A percentile compares a stretch with the other conserved stretches of the same genome.
phyloP scores from a whole-genome alignment of 305 asterid genomes.

The Ruellia speciosa region DNA sequence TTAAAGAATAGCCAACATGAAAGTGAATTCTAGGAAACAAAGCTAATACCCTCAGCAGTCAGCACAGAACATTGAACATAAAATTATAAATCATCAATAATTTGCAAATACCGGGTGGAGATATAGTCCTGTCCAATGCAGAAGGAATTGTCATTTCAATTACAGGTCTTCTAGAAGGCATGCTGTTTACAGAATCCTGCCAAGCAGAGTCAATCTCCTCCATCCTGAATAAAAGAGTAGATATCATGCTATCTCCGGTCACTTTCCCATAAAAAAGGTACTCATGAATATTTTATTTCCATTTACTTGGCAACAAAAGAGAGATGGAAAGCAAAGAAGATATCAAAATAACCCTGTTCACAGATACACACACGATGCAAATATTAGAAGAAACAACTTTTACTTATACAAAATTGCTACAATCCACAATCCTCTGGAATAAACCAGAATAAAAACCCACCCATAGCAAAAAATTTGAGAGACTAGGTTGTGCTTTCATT shows the following conservation, averaged over 20 bases:
- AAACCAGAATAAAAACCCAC: background rate
- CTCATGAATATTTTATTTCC: background rate
- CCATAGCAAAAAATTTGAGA: background rate
- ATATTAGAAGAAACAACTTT: slow-evolving; percentile 2
- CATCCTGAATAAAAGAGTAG: slow-evolving; percentile 42
- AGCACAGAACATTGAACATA: slow-evolving; percentile 13
- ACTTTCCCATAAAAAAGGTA: slow-evolving; percentile 13
- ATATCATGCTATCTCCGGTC: slow-evolving; percentile 14
- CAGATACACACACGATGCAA: background rate
- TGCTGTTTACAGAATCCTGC: slow-evolving; percentile 61
- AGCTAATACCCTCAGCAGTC: slow-evolving; percentile 6
- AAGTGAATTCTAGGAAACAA: slow-evolving; percentile 1
- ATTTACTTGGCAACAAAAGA: background rate
- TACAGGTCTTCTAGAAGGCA: slow-evolving; percentile 74
- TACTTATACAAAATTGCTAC: background rate
- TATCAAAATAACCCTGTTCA: too few species aligned
- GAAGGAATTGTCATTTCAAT: slow-evolving; percentile 98
- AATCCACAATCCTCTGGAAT: slow-evolving; percentile 2
- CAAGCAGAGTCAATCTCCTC: slow-evolving; percentile 76
- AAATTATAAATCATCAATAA: slow-evolving; percentile 13
- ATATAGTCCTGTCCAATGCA: slow-evolving; percentile 70
- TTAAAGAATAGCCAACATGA: background rate
- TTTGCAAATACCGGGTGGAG: slow-evolving; percentile 62
- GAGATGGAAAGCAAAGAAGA: background rate
- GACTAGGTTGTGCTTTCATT: background rate